A percentile compares a stretch with the other conserved stretches of the same genome.
Evolutionary conservation across 164 flowering plant genomes (phyloP).

Genomic region (Akebia trifoliata): DNA sequence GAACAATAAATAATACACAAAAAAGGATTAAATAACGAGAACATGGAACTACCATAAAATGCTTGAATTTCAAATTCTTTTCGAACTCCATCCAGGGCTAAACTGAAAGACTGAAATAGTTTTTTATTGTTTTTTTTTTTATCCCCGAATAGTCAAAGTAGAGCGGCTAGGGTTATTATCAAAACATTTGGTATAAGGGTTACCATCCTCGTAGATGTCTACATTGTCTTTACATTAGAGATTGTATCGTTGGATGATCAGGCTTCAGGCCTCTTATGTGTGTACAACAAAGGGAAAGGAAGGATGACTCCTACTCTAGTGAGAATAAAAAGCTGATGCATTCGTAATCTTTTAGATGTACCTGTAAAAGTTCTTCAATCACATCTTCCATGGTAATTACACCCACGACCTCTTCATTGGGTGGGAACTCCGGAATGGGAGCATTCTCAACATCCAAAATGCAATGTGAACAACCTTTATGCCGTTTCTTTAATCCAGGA

Average conservation of each 20-base stretch:
- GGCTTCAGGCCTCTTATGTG: background rate
- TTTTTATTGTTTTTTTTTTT: too few relatives aligned
- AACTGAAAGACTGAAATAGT: too few relatives aligned
- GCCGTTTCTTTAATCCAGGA: slow-evolving; percentile 62
- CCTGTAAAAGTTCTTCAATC: slow-evolving; percentile 98
- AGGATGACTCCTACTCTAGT: background rate
- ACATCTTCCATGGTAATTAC: slow-evolving; percentile 98
- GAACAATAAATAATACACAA: too few relatives aligned
- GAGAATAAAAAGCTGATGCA: background rate
- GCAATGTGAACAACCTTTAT: slow-evolving; percentile 75
- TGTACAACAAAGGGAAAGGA: background rate
- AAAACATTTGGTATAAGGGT: background rate
- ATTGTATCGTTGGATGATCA: background rate
- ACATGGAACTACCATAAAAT: too few relatives aligned
- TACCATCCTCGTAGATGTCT: background rate
- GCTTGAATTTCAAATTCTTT: too few relatives aligned
- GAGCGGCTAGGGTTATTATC: too few relatives aligned
- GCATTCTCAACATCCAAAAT: slow-evolving; percentile 69
- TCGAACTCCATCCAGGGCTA: too few relatives aligned
- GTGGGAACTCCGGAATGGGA: slow-evolving; percentile 63
- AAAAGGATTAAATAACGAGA: too few relatives aligned
- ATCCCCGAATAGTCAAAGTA: too few relatives aligned
- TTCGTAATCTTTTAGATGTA: slow-evolving; percentile 14
- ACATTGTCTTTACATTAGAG: background rate
- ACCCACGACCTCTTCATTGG: slow-evolving; percentile 76